These are phyloP conservation scores for Blastocrithidia nonstop DNA, from an alignment of 208 protist species.

Conservation along the genomic window DNA sequence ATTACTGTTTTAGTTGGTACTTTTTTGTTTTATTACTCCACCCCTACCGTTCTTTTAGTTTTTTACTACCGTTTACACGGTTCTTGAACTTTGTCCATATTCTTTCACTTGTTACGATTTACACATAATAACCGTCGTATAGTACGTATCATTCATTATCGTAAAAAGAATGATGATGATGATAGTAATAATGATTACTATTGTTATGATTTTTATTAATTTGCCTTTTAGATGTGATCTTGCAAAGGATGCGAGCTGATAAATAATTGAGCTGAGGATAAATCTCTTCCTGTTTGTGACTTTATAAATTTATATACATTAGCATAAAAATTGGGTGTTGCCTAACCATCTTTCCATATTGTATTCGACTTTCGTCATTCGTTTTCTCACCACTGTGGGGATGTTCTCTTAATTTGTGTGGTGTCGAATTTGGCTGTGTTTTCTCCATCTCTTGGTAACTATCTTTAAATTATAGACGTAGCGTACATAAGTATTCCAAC, in stretches of 20 bases:
- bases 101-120: no score
- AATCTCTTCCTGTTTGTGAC: conserved; percentile 44
- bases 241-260: conserved; percentile 9
- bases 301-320: conserved; percentile 49
- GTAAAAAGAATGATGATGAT: no score
- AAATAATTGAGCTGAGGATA: conserved; percentile 44
- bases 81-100: no score
- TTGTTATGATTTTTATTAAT: background rate
- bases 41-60: no score
- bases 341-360: conserved; percentile 62
- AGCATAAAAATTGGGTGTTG: conserved; percentile 32
- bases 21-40: background rate
- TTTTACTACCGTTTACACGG: no score
- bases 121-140: no score
- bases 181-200: no score
- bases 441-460: no score
- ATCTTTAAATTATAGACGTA: conserved; percentile 53
- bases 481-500: conserved; percentile 53
- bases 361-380: conserved; percentile 78
- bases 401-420: conserved; percentile 47
- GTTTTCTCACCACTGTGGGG: conserved; percentile 80
- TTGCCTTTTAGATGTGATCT: background rate
- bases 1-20: background rate
- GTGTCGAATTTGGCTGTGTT: conserved; percentile 36
- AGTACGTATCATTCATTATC: no score